A percentile compares a stretch with the other conserved stretches of the same genome.
These are phyloP conservation scores for Kingdonia uniflora DNA, from an alignment of 164 flowering plant species.

Conservation along the genomic window DNA sequence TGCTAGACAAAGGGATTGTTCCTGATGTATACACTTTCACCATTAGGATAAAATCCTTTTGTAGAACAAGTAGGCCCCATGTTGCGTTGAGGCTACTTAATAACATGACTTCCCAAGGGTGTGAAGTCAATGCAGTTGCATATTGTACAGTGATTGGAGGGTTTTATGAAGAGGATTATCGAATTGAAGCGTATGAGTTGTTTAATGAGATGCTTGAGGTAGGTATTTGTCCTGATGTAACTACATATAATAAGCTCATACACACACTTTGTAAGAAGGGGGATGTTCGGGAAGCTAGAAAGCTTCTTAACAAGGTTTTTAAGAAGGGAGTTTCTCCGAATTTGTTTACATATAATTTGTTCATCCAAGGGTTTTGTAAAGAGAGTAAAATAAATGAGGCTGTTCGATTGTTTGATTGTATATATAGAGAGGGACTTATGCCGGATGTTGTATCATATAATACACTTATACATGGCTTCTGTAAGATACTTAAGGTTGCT, in stretches of 20 bases:
- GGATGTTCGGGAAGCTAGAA: constrained; percentile 3
- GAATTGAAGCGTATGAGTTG: constrained; percentile 34
- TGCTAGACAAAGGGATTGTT: constrained; percentile 4
- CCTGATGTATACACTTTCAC: constrained; percentile 8
- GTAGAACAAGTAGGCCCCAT: constrained; percentile 8
- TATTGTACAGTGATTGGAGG: constrained; percentile 9
- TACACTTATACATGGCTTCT: constrained; percentile 66
- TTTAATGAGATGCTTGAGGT: constrained; percentile 58
- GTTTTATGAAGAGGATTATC: constrained; percentile 5
- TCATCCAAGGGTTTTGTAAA: constrained; percentile 10
- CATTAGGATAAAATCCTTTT: constrained; percentile 8
- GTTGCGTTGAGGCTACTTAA: constrained; percentile 8
- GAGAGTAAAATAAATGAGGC: constrained; percentile 4
- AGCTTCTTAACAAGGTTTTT: constrained; percentile 5
- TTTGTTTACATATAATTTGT: constrained; percentile 8
- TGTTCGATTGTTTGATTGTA: constrained; percentile 4
- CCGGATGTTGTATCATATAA: constrained; percentile 84
- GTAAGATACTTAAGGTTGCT: constrained; percentile 29
- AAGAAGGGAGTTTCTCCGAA: constrained; percentile 9
- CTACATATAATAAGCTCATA: constrained; percentile 9
- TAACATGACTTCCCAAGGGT: constrained; percentile 6
- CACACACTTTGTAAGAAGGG: constrained; percentile 8
- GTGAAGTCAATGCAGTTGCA: constrained; percentile 5
- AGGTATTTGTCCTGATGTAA: constrained; percentile 7
- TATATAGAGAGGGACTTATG: constrained; percentile 24